Evolutionary conservation across 2,329 filamentous ascomycete species (phyloP), one percentile per base, ranked within the genome.

Genomic region (Fusarium dimerum): DNA sequence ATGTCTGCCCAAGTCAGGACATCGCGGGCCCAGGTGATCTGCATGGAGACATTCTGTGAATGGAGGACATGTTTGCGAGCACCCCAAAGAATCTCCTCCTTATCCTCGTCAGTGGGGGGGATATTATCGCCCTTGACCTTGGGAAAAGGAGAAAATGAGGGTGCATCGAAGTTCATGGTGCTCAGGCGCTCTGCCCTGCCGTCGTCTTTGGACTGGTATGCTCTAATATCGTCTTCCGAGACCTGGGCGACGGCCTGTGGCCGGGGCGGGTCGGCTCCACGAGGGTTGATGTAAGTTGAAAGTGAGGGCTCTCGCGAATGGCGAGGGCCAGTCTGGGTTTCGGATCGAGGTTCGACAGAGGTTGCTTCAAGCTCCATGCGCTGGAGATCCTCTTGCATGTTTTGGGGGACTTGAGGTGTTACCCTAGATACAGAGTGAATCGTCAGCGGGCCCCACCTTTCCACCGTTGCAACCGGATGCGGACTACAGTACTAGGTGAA

Each of bases 1-100:
- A 92, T 87, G 66, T 97, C 93, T 32, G 93, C 90, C 78, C 92
- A 97, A 48, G 87, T 85, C 53, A 99, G 80, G 42, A 92, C 88
- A 73, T 97, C 94, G 68, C 95, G 89, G 40, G 94, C 93, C 94
- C 94, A 99, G 55, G 90, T 90, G 66, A 99, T 82, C 76, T 99
- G 94, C 85, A 96, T 95, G 63, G 95, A 88, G 45, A 95, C 91
- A 70, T 99, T 92, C 66, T 95, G 95, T 43, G 92, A 96, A 68
- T 92, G 90, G 57, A 99, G 80, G 36, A 97, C 93, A 53, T 89
- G 83, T 55, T 89, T 76, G 50, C 93, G 86, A 34, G 92, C 91
- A 68, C 87, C 88, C 76, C 95, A 94, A 48, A 99, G 75, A 45
- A 91, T 92, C 30, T 88, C 86, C 72, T 97, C 94, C 73, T 95